Conservation (phyloP, 306 rosid genomes). For the Vicia faba region DNA sequence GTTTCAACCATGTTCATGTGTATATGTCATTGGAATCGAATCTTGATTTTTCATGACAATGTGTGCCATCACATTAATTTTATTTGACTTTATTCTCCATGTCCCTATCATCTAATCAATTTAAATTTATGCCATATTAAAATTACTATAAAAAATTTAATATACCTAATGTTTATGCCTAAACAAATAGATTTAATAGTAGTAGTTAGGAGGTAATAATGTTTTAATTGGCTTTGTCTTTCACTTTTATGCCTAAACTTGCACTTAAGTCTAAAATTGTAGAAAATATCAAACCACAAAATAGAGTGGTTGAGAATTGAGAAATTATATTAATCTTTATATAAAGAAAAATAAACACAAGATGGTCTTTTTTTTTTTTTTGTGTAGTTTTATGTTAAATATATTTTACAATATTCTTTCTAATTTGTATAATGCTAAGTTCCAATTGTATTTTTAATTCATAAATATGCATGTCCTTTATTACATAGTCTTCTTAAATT, state of each 20-base stretch:
- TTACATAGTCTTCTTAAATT: too few relatives aligned
- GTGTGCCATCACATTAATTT: constrained; percentile 38
- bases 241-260: constrained; percentile 14
- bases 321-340: background rate
- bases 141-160: background rate
- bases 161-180: too few relatives aligned
- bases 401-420: constrained; percentile 43
- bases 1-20: background rate
- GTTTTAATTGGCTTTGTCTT: constrained; percentile 7
- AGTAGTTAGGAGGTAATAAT: background rate
- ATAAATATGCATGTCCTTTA: background rate
- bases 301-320: constrained; percentile 31
- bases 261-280: constrained; percentile 14
- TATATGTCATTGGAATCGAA: constrained; percentile 41
- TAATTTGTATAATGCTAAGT: constrained; percentile 25
- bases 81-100: constrained; percentile 24
- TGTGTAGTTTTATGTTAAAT: constrained; percentile 35
- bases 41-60: constrained; percentile 45
- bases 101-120: constrained; percentile 25
- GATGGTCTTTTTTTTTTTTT: constrained; percentile 21
- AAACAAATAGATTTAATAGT: too few relatives aligned
- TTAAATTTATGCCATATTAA: background rate
- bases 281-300: constrained; percentile 29
- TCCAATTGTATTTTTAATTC: background rate
- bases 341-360: constrained; percentile 8